These are phyloP conservation scores for Fagus sylvatica DNA, from an alignment of 306 rosid genomes.

Conservation along the genomic window DNA sequence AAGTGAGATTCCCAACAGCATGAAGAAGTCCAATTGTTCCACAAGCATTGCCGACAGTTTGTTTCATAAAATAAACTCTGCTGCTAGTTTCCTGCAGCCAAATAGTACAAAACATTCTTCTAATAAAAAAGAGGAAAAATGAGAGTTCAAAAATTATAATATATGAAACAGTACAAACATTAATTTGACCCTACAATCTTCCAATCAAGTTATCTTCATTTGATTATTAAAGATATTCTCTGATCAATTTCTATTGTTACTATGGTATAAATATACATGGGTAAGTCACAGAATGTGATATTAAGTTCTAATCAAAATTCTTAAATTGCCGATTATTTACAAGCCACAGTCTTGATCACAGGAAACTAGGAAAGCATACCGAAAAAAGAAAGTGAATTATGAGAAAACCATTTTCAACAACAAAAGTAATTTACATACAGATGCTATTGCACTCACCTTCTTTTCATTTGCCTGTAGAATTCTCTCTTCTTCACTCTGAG, in stretches of 20 bases:
- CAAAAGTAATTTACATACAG: background rate
- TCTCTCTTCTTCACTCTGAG: conserved; percentile 90
- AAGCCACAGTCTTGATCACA: background rate
- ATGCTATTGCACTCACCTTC: conserved; percentile 41
- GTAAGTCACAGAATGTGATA: background rate
- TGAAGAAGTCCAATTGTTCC: conserved; percentile 97
- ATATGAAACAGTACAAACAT: conserved; percentile 13
- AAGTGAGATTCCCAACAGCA: conserved; percentile 83
- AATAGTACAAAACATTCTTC: conserved; percentile 7
- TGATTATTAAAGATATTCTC: background rate
- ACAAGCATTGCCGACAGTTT: conserved; percentile 95
- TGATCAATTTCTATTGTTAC: background rate
- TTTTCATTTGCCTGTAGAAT: conserved; percentile 54
- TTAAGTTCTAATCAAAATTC: background rate
- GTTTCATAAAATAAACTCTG: conserved; percentile 77
- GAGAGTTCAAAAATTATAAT: background rate
- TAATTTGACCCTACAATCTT: background rate
- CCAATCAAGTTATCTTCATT: background rate
- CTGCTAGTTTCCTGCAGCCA: conserved; percentile 57
- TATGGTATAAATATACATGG: background rate
- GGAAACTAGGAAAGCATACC: background rate
- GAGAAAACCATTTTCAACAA: conserved; percentile 1
- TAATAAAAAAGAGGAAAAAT: background rate
- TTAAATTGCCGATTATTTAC: background rate
- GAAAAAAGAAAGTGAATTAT: background rate